Evolutionary conservation across 192 early-diverging fungal genomes (phyloP).

Genomic region (Lobosporangium transversale): DNA sequence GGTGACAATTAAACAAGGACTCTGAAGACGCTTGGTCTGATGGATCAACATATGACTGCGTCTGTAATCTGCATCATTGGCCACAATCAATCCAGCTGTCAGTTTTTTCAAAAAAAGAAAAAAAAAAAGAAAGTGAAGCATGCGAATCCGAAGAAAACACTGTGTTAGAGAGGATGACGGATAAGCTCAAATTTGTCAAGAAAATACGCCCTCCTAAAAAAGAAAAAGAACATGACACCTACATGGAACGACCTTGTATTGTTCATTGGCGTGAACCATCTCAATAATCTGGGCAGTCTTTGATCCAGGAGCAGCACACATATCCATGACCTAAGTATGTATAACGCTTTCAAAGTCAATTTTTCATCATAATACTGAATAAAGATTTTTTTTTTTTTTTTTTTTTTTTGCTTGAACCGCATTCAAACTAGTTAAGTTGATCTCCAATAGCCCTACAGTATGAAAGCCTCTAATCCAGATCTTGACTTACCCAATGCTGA

Average conservation of each 20-base stretch:
- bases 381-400: no score
- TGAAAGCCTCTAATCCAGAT: no score
- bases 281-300: conserved; percentile 96
- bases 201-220: not conserved
- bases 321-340: conserved; percentile 78
- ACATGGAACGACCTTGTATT: conserved; percentile 63
- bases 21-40: conserved; percentile 94
- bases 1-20: conserved; percentile 91
- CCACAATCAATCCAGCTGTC: conserved; percentile 87
- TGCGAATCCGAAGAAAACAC: not conserved
- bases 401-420: no score
- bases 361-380: no score
- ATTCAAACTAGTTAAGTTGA: no score
- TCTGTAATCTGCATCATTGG: conserved; percentile 95
- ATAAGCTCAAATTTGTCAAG: no score
- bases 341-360: no score
- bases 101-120: not conserved
- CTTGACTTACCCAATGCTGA: conserved; percentile 73
- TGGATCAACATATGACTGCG: conserved; percentile 94
- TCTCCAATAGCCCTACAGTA: no score
- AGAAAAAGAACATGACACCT: conserved; percentile 1
- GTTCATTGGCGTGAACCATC: conserved; percentile 74
- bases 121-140: not conserved
- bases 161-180: no score
- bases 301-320: conserved; percentile 99